Evolutionary conservation across 768 basidiomycete species (phyloP), one percentile per base, ranked within the genome.

Genomic region (Tulasnella sp.): DNA sequence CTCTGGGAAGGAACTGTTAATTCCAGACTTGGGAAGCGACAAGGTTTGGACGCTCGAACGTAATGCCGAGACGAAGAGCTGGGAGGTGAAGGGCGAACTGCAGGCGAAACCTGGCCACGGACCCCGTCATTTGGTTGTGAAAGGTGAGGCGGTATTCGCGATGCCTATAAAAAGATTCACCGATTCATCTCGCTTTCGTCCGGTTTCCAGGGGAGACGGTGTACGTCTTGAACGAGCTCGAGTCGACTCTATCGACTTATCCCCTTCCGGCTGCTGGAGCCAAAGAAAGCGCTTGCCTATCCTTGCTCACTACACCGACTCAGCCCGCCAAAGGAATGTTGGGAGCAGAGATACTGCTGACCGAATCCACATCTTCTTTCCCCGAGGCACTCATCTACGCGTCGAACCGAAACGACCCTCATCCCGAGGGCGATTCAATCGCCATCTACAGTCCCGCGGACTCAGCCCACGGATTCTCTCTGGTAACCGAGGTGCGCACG

Each of bases 21-120:
- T 92, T 1, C 87, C 90, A 0, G 91, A 94, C 78, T 81, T 95
- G 6, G 92, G 92, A 4, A 83, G 86, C 2, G 93, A 94, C 78
- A 83, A 83, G 68, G 84, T 92, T 17, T 87, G 85, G 80, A 81
- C 85, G 71, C 81, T 89, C 73, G 81, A 80, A 75, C 84, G 86
- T 77, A 78, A 74, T 62, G 39, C 74, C 1, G 79, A 79, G 22
- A 86, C 83, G 1, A 77, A 76, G 36, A 29, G 59, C 12, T 89
- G 91, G 86, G 77, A 79, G 22, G 76, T 86, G 64, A 77, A 77
- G n/a, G 87, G 84, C 5, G 80, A 81, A 39, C 78, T 92, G 47
- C 75, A 34, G 83, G 82, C 77, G 81, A 83, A 74, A 77, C 82
- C 76, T 2, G 91, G 91, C 0, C 81, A 86, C 39, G 91, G 91